phyloP scores from a whole-genome alignment of 352 stramenopile genomes.

The Phytopythium ostracodes region DNA sequence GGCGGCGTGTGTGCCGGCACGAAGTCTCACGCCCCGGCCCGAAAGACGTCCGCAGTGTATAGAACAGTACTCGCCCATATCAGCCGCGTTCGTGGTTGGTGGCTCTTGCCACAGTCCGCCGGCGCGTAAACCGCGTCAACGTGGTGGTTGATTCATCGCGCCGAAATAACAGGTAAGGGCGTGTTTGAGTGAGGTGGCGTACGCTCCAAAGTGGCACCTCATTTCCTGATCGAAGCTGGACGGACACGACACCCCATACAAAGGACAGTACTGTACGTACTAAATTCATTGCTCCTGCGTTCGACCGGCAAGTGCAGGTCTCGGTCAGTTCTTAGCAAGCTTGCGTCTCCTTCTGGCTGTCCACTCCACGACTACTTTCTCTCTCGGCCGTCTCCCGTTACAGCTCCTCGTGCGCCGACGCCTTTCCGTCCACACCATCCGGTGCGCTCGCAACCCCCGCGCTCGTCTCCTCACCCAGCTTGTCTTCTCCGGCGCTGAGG shows the following conservation, averaged over 20 bases:
- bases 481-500: background rate
- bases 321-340: background rate
- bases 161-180: background rate
- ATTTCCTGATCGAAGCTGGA: background rate
- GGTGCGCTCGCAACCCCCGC: background rate
- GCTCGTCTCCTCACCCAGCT: background rate
- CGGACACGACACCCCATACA: background rate
- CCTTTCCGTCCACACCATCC: background rate
- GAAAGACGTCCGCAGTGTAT: too few species aligned
- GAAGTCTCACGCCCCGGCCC: background rate
- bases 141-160: background rate
- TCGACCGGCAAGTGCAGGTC: background rate
- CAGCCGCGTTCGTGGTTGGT: background rate
- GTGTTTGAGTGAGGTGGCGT: constrained; percentile 2
- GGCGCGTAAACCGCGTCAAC: too few species aligned
- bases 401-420: background rate
- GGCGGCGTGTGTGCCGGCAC: background rate
- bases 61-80: background rate
- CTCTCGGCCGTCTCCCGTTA: background rate
- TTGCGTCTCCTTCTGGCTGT: background rate
- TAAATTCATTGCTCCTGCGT: background rate
- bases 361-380: background rate
- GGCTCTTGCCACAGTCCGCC: background rate
- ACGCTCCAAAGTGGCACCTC: background rate
- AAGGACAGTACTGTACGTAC: background rate